Evolutionary conservation across 805 yeast genomes (phyloP), one percentile per base, ranked within the genome.

Genomic region (Metschnikowia reukaufii): DNA sequence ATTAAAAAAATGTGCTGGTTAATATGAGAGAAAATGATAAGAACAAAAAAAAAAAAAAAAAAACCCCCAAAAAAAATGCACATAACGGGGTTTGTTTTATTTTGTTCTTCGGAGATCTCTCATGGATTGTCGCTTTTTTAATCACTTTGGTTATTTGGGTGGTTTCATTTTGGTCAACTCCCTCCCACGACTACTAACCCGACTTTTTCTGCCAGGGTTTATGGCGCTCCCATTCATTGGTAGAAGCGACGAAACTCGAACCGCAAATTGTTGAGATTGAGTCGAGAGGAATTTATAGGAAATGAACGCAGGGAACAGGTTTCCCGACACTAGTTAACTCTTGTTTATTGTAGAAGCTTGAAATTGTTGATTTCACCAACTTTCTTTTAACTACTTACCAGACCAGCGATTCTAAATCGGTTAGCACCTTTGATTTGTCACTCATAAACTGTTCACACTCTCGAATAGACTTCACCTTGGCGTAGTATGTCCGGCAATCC

Each of bases 401-500:
- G 7, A 13, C 15, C 13, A 27, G 15, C 4, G 35, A 9, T 16
- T 25, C 47, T 29, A 44, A 19, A 16, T 45, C 44, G 2, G 20
- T 9, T 13, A 45, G 23, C 1, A 45, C 39, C 27, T 45, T 39
- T 10, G 41, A 12, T n/a, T 36, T 32, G 36, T 35, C 38, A 21
- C 19, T 29, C 42, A 36, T 41, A 47, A 33, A 34, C 39, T 43
- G 46, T 47, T 53, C 57, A 44, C 33, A 13, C 23, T 55, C 54
- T 16, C 44, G 42, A 13, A 29, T 44, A 2, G 74, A 66, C 55
- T 79, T 77, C 10, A 76, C 66, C 40, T 82, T 71, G 6, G 78
- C 70, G 57, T 74, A 87, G 58, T 74, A 86, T 0, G 82, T 67
- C 0, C 82, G 74, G 59, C 95, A 88, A 56, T 83, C 89, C 30